Percentiles rank a stretch among this genome's conserved stretches.
phyloP scores from a whole-genome alignment of 441 rosid genomes.

The Cnidoscolus chayamansa region DNA sequence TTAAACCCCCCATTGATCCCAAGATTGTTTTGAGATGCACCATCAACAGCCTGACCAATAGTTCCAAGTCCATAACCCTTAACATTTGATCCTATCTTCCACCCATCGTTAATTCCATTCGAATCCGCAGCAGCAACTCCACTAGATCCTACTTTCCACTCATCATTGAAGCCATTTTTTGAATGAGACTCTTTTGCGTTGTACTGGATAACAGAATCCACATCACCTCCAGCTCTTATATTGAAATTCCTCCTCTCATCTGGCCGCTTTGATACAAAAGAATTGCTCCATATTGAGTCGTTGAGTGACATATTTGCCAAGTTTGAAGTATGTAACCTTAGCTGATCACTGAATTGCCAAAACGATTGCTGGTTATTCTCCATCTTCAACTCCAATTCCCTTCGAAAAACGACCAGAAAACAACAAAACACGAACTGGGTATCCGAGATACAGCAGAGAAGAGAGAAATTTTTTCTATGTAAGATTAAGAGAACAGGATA shows the following conservation, averaged over 20 bases:
- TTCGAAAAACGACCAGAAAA: neutral
- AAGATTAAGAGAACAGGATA: neutral
- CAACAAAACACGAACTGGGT: conserved; percentile 10
- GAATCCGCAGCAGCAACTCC: conserved; percentile 12
- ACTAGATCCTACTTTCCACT: conserved; percentile 30
- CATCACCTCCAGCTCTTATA: conserved; percentile 54
- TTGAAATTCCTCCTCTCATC: conserved; percentile 72
- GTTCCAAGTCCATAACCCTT: conserved; percentile 32
- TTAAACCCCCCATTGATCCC: conserved; percentile 76
- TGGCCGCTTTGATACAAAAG: conserved; percentile 41
- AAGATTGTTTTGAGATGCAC: conserved; percentile 33
- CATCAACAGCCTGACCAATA: conserved; percentile 16
- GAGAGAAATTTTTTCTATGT: too few relatives aligned
- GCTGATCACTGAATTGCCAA: conserved; percentile 87
- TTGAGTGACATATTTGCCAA: conserved; percentile 70
- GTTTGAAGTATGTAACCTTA: conserved; percentile 55
- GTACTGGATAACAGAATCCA: conserved; percentile 20
- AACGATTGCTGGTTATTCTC: conserved; percentile 78
- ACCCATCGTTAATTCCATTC: conserved; percentile 38
- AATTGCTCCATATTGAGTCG: conserved; percentile 84
- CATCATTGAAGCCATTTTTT: conserved; percentile 34
- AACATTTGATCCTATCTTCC: conserved; percentile 39
- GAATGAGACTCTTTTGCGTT: conserved; percentile 23
- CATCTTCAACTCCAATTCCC: conserved; percentile 32
- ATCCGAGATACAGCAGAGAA: neutral